These are phyloP conservation scores for Sonneratia caseolaris DNA, from an alignment of 345 rosid species.

Conservation along the genomic window DNA sequence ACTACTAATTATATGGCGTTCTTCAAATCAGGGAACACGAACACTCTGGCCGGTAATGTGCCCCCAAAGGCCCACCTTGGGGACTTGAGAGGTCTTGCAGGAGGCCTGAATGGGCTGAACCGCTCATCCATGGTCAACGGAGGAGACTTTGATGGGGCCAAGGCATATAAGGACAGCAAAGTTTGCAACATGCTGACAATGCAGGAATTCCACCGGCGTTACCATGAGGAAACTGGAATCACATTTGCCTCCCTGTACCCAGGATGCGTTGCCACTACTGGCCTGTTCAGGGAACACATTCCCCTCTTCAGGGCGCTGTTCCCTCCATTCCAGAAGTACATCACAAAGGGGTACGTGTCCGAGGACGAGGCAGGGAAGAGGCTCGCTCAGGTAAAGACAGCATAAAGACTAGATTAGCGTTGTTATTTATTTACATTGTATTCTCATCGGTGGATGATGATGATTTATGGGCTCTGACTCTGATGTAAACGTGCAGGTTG, in stretches of 20 bases:
- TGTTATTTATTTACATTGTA: neutral
- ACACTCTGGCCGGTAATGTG: conserved; percentile 92
- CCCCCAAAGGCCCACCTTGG: conserved; percentile 97
- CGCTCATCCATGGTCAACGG: conserved; percentile 90
- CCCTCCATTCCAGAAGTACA: conserved; percentile 96
- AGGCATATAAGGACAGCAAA: conserved; percentile 97
- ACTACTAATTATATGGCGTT: neutral
- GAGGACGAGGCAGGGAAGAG: conserved; percentile 91
- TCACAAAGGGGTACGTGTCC: conserved; percentile 90
- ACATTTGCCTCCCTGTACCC: conserved; percentile 92
- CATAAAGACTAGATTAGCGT: neutral
- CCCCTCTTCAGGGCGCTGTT: conserved; percentile 80
- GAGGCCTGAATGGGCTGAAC: conserved; percentile 66
- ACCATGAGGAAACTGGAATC: conserved; percentile 76
- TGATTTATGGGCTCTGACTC: neutral
- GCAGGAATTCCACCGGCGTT: conserved; percentile 95
- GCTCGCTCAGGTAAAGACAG: conserved; percentile 70
- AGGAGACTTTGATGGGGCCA: conserved; percentile 87
- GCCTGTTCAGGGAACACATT: conserved; percentile 94
- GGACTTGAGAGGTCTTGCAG: conserved; percentile 81
- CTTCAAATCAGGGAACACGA: conserved; percentile 58
- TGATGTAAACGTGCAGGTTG: conserved; percentile 37
- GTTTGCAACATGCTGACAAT: conserved; percentile 95
- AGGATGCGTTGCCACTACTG: conserved; percentile 98
- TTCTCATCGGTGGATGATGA: no score